Evolutionary conservation across 2,329 filamentous ascomycete genomes (phyloP).

Genomic region (Ascochyta viciae-villosae): DNA sequence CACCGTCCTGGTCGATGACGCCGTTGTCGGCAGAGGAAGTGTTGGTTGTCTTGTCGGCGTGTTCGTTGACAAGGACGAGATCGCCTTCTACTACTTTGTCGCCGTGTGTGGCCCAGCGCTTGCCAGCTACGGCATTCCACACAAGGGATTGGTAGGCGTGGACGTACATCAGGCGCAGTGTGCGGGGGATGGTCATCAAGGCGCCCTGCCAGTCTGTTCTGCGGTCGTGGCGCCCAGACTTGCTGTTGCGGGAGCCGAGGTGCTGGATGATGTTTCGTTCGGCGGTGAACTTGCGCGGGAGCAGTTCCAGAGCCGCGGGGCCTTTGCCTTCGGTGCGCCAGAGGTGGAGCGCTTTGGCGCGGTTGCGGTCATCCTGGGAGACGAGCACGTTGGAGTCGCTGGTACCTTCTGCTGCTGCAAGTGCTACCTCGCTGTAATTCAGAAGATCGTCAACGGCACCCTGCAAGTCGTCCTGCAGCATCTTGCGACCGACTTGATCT

Average conservation of each 20-base stretch:
- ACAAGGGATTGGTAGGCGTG: constrained; percentile 95
- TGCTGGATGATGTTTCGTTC: constrained; percentile 82
- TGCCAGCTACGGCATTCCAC: constrained; percentile 86
- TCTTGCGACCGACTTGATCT: constrained; percentile 81
- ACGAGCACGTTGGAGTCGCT: constrained; percentile 56
- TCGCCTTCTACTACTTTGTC: constrained; percentile 81
- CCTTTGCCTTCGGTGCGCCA: constrained; percentile 71
- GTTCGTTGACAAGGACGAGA: constrained; percentile 73
- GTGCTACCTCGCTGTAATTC: constrained; percentile 70
- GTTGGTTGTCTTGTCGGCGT: constrained; percentile 56
- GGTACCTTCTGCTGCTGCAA: constrained; percentile 59
- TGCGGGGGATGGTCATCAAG: constrained; percentile 78
- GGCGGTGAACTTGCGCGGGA: constrained; percentile 83
- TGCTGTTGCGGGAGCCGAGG: constrained; percentile 60
- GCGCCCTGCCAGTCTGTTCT: constrained; percentile 80
- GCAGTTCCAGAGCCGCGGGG: constrained; percentile 66
- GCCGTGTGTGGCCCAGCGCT: constrained; percentile 80
- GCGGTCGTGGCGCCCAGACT: constrained; percentile 55
- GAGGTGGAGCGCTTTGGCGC: constrained; percentile 78
- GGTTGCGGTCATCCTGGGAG: constrained; percentile 76
- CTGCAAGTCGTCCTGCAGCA: constrained; percentile 81
- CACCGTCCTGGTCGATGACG: constrained; percentile 65
- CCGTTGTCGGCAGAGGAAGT: constrained; percentile 37
- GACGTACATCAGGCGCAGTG: constrained; percentile 90
- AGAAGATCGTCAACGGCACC: constrained; percentile 81